A percentile compares a stretch with the other conserved stretches of the same genome.
These are phyloP conservation scores for Nakaseomyces bracarensis DNA, from an alignment of 1,139 yeast genomes.

Conservation along the genomic window DNA sequence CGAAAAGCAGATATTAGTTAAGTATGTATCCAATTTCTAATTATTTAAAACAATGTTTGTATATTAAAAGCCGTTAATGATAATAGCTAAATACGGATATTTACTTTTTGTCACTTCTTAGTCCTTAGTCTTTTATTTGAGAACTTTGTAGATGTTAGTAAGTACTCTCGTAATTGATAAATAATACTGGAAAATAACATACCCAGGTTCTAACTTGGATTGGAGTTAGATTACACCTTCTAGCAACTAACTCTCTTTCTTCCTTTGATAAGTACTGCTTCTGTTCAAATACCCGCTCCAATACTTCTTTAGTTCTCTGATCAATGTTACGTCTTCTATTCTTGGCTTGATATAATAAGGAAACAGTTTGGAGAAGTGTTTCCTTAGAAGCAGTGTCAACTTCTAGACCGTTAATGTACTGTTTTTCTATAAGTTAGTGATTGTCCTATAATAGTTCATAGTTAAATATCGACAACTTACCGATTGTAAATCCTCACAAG, in stretches of 20 bases:
- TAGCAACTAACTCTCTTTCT: constrained; percentile 15
- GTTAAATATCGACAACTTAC: no score
- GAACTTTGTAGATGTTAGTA: constrained; percentile 1
- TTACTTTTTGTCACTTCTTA: background rate
- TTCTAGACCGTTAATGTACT: background rate
- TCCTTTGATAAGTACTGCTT: constrained; percentile 14
- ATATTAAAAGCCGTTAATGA: no score
- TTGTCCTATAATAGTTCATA: no score
- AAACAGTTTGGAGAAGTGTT: background rate
- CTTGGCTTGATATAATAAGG: background rate
- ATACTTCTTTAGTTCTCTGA: constrained; percentile 11
- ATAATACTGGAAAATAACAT: no score
- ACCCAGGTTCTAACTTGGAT: constrained; percentile 16
- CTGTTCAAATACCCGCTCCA: constrained; percentile 14
- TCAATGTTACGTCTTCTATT: background rate
- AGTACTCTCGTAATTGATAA: no score
- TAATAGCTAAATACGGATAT: background rate
- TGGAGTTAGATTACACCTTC: constrained; percentile 15
- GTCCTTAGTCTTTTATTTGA: constrained; percentile 4
- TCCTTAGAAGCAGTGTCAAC: background rate
- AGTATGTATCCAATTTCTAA: no score
- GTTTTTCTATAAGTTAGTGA: no score
- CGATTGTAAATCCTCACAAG: background rate
- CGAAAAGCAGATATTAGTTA: constrained; percentile 8
- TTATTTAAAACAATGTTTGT: no score